Conservation (phyloP, 441 rosid species). For the Croton setiger region DNA sequence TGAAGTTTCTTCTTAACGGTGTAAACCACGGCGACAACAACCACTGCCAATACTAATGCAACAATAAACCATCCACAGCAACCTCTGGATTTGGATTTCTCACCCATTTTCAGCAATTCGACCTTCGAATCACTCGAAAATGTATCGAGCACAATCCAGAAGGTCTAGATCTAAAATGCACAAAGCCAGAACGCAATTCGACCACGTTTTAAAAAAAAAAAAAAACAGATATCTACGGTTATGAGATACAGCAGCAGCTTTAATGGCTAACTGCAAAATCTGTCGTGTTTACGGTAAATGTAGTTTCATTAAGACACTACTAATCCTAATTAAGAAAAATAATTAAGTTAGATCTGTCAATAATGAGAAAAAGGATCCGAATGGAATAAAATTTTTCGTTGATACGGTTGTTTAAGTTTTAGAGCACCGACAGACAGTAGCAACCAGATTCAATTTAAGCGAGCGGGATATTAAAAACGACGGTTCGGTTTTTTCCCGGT, state of each 20-base stretch:
- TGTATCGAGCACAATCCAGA: background rate
- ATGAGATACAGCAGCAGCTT: background rate
- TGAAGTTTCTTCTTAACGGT: conserved; percentile 44
- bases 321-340: conserved; percentile 4
- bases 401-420: background rate
- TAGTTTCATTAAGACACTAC: conserved; percentile 10
- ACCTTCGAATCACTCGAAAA: conserved; percentile 1
- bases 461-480: too few species aligned
- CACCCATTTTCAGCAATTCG: conserved; percentile 36
- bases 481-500: background rate
- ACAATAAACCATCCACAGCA: conserved; percentile 63
- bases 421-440: conserved; percentile 12
- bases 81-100: conserved; percentile 55
- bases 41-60: conserved; percentile 41
- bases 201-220: background rate
- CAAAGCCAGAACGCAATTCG: too few species aligned
- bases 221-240: background rate
- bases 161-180: background rate
- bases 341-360: conserved; percentile 19
- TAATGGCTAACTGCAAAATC: background rate
- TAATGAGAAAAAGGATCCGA: background rate
- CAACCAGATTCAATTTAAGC: background rate
- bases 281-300: background rate
- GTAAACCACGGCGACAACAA: conserved; percentile 51
- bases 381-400: background rate